Conservation (phyloP, 352 stramenopile species). For the Pseudoperonospora humuli region DNA sequence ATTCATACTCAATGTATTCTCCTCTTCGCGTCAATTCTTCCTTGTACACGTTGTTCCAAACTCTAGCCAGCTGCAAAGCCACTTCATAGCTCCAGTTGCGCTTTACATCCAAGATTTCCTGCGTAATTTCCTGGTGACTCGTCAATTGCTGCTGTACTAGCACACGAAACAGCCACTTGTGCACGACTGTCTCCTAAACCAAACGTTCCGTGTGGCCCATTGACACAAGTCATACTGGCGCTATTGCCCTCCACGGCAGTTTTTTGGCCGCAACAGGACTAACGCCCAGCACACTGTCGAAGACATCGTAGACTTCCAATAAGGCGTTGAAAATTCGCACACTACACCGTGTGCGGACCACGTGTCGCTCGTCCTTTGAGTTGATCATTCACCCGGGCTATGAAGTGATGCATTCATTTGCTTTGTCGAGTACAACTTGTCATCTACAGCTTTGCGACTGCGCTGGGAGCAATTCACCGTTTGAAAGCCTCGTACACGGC, state of each 20-base stretch:
- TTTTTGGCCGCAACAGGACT: conserved; percentile 10
- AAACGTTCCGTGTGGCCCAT: neutral
- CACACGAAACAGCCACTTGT: neutral
- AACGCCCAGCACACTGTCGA: conserved; percentile 45
- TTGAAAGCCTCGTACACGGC: conserved; percentile 48
- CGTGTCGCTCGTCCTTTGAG: conserved; percentile 43
- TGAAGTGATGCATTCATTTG: conserved; percentile 76
- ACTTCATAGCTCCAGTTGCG: conserved; percentile 57
- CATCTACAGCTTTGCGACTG: conserved; percentile 51
- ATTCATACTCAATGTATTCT: conserved; percentile 35
- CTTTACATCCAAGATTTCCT: conserved; percentile 36
- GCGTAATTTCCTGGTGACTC: conserved; percentile 9
- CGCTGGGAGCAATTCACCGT: conserved; percentile 32
- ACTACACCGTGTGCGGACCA: conserved; percentile 42
- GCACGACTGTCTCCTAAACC: neutral
- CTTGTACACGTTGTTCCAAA: conserved; percentile 35
- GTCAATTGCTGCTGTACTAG: conserved; percentile 1
- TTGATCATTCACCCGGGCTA: conserved; percentile 45
- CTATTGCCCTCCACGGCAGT: neutral
- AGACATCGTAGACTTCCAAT: conserved; percentile 39
- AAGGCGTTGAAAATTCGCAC: conserved; percentile 55
- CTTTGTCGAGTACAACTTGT: conserved; percentile 62
- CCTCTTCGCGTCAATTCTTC: conserved; percentile 27
- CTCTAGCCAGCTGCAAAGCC: conserved; percentile 46
- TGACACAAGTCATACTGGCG: neutral